phyloP scores from a whole-genome alignment of 1,284 basidiomycete genomes.

The Chiua sp. region DNA sequence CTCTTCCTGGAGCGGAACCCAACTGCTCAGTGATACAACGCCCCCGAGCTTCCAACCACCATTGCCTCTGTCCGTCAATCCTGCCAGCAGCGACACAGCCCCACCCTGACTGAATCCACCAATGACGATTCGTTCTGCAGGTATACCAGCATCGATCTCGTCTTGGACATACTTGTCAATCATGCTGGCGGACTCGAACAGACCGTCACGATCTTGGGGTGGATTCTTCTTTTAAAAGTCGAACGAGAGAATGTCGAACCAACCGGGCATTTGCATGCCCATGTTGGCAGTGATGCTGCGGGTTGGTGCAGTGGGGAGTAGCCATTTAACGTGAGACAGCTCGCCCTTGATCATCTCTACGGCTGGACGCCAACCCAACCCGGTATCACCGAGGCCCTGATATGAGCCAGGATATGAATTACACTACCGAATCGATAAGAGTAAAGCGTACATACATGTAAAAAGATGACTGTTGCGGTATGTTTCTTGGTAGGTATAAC shows the following conservation, averaged over 20 bases:
- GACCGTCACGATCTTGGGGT: constrained; percentile 61
- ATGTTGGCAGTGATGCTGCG: constrained; percentile 70
- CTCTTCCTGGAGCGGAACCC: constrained; percentile 63
- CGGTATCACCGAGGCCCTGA: constrained; percentile 78
- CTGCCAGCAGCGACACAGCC: constrained; percentile 76
- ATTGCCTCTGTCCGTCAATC: constrained; percentile 56
- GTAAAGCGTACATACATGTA: constrained; percentile 56
- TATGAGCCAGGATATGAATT: not conserved
- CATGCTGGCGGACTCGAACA: constrained; percentile 66
- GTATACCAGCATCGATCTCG: constrained; percentile 77
- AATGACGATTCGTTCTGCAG: constrained; percentile 70
- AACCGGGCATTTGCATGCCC: constrained; percentile 68
- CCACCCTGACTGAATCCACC: constrained; percentile 93
- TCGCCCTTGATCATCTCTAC: constrained; percentile 66
- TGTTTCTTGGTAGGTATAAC: constrained; percentile 66
- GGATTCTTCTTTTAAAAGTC: constrained; percentile 53
- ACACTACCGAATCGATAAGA: not conserved
- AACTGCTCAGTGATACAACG: constrained; percentile 75
- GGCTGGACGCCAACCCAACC: constrained; percentile 79
- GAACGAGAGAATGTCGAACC: constrained; percentile 83
- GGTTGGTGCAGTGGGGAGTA: constrained; percentile 49
- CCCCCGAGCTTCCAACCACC: constrained; percentile 67
- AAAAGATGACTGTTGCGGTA: constrained; percentile 87
- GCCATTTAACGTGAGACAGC: constrained; percentile 83
- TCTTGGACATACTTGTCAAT: constrained; percentile 75